phyloP scores from a whole-genome alignment of 768 basidiomycete genomes.

The Trametes coccinea region DNA sequence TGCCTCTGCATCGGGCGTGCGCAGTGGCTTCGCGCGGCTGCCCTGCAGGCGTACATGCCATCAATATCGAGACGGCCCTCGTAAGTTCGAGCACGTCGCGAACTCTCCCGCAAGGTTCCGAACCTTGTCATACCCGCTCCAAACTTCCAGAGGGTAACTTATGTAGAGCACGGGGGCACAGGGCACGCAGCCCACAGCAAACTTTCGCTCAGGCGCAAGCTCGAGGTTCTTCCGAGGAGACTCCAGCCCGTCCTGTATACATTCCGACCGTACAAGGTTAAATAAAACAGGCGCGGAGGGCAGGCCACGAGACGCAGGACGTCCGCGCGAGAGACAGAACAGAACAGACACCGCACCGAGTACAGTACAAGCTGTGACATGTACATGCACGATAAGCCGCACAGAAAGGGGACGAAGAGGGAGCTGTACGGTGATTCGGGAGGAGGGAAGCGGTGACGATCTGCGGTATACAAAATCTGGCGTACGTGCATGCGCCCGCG shows the following conservation, averaged over 20 bases:
- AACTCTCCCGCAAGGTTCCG: too few species aligned
- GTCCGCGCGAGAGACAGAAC: background rate
- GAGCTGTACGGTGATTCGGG: background rate
- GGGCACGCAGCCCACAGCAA: background rate
- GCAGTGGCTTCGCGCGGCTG: too few species aligned
- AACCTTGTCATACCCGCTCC: too few species aligned
- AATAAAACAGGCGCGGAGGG: conserved; percentile 10
- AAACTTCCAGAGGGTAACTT: too few species aligned
- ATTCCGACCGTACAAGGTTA: conserved; percentile 11
- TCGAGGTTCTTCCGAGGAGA: conserved; percentile 15
- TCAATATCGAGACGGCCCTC: too few species aligned
- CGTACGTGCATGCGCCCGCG: background rate
- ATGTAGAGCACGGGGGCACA: too few species aligned
- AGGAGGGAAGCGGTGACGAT: background rate
- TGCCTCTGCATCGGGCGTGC: too few species aligned
- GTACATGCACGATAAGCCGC: background rate
- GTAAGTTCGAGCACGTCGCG: too few species aligned
- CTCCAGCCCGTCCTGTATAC: conserved; percentile 7
- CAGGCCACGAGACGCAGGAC: background rate
- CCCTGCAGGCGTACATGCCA: background rate
- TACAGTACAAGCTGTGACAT: background rate
- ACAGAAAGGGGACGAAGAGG: background rate
- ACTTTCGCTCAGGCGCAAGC: background rate
- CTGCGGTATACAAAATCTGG: conserved; percentile 1
- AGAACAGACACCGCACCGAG: background rate